These are phyloP conservation scores for Pseudonitzschia pungens DNA, from an alignment of 108 stramenopile genomes.

Conservation along the genomic window DNA sequence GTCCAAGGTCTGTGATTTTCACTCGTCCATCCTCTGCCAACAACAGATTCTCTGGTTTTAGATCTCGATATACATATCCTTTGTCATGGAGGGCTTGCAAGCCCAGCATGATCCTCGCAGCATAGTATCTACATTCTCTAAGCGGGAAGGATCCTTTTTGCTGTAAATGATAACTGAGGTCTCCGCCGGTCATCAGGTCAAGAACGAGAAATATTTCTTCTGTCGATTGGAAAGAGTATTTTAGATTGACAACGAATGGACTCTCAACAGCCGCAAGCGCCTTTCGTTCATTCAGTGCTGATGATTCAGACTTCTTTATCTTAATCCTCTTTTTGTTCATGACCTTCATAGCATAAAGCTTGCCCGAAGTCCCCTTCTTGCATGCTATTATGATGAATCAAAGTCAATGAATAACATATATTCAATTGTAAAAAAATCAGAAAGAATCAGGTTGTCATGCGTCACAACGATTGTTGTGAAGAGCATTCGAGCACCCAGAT, in stretches of 20 bases:
- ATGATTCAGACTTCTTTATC: slow-evolving; percentile 84
- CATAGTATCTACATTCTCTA: slow-evolving; percentile 82
- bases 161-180: slow-evolving; percentile 82
- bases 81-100: slow-evolving; percentile 87
- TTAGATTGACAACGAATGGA: slow-evolving; percentile 95
- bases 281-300: slow-evolving; percentile 88
- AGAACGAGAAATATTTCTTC: slow-evolving; percentile 91
- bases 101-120: slow-evolving; percentile 91
- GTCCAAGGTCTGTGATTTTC: slow-evolving; percentile 90
- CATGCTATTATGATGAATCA: slow-evolving; percentile 56
- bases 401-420: neutral
- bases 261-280: slow-evolving; percentile 81
- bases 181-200: slow-evolving; percentile 97
- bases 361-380: slow-evolving; percentile 93
- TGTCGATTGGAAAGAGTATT: slow-evolving; percentile 92
- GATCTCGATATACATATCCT: slow-evolving; percentile 88
- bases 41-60: slow-evolving; percentile 96
- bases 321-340: slow-evolving; percentile 97
- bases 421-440: neutral
- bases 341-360: slow-evolving; percentile 97
- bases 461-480: neutral
- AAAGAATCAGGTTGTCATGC: neutral
- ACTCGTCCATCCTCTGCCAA: slow-evolving; percentile 88
- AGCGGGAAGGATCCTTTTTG: slow-evolving; percentile 74
- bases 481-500: neutral